Evolutionary conservation across 1,284 basidiomycete species (phyloP).

Genomic region (Cutaneotrichosporon dermatis): DNA sequence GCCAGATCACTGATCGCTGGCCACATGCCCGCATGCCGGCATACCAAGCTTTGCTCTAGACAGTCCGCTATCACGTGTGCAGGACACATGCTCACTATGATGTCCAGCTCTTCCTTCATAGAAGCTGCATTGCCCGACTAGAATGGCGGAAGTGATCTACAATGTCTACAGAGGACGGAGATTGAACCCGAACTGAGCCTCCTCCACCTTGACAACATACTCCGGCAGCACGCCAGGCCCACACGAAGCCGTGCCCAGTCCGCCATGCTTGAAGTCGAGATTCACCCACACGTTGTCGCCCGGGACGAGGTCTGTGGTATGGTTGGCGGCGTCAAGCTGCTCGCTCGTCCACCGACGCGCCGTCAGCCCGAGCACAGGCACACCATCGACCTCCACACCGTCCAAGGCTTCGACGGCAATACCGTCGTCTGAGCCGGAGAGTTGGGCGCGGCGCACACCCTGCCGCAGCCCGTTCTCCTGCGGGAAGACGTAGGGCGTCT

Average conservation of each 20-base stretch:
- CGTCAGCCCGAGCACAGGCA: conserved; percentile 6
- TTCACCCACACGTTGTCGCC: conserved; percentile 22
- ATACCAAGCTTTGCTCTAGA: too few species aligned
- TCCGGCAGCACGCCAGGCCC: neutral
- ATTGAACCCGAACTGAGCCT: neutral
- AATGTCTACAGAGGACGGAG: too few species aligned
- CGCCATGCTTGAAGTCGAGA: conserved; percentile 15
- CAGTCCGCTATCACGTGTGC: too few species aligned
- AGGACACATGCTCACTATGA: too few species aligned
- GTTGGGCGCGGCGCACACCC: conserved; percentile 15
- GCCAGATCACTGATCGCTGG: too few species aligned
- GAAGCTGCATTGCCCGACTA: too few species aligned
- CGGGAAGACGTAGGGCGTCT: conserved; percentile 24
- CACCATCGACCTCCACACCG: neutral
- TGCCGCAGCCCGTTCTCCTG: conserved; percentile 23
- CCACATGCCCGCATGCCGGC: too few species aligned
- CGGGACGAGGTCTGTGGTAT: conserved; percentile 18
- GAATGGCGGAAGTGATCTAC: too few species aligned
- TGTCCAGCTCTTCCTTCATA: too few species aligned
- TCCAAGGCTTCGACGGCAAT: too few species aligned
- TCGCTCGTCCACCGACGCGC: conserved; percentile 21
- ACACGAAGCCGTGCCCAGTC: conserved; percentile 14
- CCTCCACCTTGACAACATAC: neutral
- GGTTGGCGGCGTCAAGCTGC: conserved; percentile 17
- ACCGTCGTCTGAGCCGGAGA: neutral